Conservation (phyloP, 179 eudicot genomes). For the Gypsophila paniculata region DNA sequence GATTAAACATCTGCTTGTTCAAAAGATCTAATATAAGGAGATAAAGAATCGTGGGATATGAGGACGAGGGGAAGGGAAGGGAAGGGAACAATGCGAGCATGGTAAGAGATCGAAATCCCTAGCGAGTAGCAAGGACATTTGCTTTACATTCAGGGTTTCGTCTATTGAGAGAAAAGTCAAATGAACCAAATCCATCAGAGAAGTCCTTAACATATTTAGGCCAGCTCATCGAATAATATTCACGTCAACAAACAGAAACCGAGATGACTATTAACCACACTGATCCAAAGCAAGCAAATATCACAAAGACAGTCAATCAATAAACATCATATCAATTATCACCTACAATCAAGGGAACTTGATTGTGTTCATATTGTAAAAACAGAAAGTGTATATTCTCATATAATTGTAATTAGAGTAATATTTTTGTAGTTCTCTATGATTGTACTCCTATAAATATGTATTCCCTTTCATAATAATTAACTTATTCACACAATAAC, state of each 20-base stretch:
- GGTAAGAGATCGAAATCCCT: background rate
- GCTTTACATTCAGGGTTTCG: background rate
- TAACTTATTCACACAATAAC: no score
- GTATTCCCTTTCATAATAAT: no score
- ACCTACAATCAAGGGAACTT: no score
- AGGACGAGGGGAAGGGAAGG: background rate
- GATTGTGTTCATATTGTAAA: no score
- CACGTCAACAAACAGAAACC: background rate
- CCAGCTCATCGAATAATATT: background rate
- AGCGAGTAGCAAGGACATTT: background rate
- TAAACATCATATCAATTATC: no score
- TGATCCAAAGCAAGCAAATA: no score
- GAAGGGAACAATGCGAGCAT: background rate
- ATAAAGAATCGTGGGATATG: background rate
- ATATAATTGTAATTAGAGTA: no score
- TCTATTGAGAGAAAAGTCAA: background rate
- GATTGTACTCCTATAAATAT: no score
- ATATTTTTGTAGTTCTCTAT: no score
- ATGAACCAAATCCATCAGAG: slow-evolving; percentile 3
- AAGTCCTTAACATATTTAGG: slow-evolving; percentile 5
- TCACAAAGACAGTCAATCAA: no score
- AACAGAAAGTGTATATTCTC: no score
- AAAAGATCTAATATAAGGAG: background rate
- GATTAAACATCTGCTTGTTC: background rate
- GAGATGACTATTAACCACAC: no score